Evolutionary conservation across 1,139 yeast genomes (phyloP), one percentile per base, ranked within the genome.

Genomic region (Yamadazyma membranifaciens): DNA sequence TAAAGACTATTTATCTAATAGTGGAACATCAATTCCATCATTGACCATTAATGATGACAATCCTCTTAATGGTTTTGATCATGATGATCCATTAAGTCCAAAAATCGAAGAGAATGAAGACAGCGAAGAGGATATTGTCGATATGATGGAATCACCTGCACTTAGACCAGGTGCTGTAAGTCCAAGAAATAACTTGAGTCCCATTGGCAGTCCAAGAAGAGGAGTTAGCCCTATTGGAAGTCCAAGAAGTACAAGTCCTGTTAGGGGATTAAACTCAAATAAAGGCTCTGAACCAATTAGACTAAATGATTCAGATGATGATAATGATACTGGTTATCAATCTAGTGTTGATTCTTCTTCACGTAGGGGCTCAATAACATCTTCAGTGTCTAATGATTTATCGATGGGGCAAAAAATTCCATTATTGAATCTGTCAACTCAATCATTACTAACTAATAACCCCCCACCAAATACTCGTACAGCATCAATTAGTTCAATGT

Each of bases 321-420:
- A 13, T 24, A 10, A 24, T 9, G 20, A n/a, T 7, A 25, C 9
- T 7, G 30, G 30, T n/a, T 53, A 56, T 31, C 42, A 38, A 16
- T 47, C 52, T 9, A 49, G 45, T 28, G 20, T 41, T 20, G 50
- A 46, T 17, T 40, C 46, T 13, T 44, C 49, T 14, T 46, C 50
- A 7, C 47, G 51, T 14, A 36, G 51, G 33, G 43, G 67, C 1
- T 66, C 73, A 0, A 31, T 54, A 3, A 48, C 59, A 2, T 66
- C 70, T 29, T 36, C 46, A 6, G 44, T 45, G 3, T 57, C 65
- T 2, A 46, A 49, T 4, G 58, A 59, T 33, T 26, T 54, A 3
- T 67, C 67, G 1, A 45, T 64, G 15, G 75, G 70, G 16, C 73
- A 65, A 47, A 64, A 68, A 2, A 55, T 69, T 24, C 78, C 77